Evolutionary conservation across 2,329 filamentous ascomycete species (phyloP).

Genomic region (Pestalotiopsis fici): DNA sequence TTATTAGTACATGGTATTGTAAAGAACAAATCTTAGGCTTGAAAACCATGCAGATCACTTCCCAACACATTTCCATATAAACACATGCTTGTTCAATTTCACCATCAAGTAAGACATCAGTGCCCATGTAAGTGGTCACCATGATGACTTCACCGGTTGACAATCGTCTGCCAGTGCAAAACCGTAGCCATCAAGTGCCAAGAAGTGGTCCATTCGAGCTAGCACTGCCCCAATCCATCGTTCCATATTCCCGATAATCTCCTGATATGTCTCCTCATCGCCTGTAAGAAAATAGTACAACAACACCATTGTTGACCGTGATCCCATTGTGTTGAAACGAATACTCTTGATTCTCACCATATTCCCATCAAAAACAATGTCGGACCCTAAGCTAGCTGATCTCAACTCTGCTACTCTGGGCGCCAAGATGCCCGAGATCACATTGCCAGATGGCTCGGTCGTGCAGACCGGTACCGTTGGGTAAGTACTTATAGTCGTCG

Average conservation of each 20-base stretch:
- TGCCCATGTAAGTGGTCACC: neutral
- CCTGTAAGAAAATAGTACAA: neutral
- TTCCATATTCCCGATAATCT: neutral
- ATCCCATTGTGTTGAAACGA: neutral
- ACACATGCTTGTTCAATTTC: neutral
- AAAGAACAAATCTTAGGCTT: too few relatives aligned
- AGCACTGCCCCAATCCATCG: neutral
- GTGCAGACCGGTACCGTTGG: constrained; percentile 30
- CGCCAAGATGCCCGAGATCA: constrained; percentile 26
- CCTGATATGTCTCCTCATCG: neutral
- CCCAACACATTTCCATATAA: neutral
- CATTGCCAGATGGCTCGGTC: constrained; percentile 24
- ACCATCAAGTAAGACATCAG: neutral
- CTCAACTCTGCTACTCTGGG: constrained; percentile 26
- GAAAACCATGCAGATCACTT: neutral
- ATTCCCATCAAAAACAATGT: neutral
- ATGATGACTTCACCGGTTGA: neutral
- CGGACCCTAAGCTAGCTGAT: constrained; percentile 17
- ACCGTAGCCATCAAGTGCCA: neutral
- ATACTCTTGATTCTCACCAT: neutral
- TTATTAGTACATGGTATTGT: too few relatives aligned
- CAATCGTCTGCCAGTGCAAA: neutral
- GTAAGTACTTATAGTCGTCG: constrained; percentile 14
- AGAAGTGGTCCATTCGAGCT: neutral
- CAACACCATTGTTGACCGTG: neutral